A percentile compares a stretch with the other conserved stretches of the same genome.
phyloP scores from a whole-genome alignment of 179 eudicot genomes.

The Spergularia azorica region DNA sequence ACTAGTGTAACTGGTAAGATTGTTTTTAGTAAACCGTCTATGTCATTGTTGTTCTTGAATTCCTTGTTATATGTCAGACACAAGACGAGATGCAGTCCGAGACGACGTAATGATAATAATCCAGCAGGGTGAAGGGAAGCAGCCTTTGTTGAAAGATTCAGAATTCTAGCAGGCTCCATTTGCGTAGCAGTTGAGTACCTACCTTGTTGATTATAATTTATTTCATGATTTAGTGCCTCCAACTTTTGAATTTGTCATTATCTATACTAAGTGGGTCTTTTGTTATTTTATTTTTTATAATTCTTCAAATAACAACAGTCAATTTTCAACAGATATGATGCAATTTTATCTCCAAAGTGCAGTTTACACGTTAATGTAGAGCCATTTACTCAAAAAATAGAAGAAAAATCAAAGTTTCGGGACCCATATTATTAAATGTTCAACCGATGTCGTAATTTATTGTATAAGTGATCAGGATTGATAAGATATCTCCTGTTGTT shows the following conservation, averaged over 20 bases:
- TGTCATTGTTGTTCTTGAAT: too few relatives aligned
- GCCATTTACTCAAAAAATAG: neutral
- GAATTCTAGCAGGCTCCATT: neutral
- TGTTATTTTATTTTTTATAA: neutral
- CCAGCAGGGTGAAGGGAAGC: too few relatives aligned
- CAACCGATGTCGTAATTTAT: neutral
- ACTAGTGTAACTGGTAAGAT: too few relatives aligned
- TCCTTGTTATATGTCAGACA: too few relatives aligned
- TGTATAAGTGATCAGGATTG: too few relatives aligned
- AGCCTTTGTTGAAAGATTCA: constrained; percentile 18
- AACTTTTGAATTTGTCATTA: neutral
- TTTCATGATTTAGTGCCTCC: neutral
- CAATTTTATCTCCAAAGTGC: neutral
- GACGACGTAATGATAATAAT: too few relatives aligned
- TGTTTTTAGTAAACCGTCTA: too few relatives aligned
- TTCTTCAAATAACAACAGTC: neutral
- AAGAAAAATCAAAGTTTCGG: constrained; percentile 7
- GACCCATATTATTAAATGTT: constrained; percentile 18
- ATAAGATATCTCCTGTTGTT: neutral
- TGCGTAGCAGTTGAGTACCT: constrained; percentile 9
- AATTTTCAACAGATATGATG: neutral
- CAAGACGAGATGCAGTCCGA: too few relatives aligned
- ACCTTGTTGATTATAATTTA: neutral
- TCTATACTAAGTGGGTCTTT: neutral
- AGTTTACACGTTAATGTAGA: neutral